phyloP scores from a whole-genome alignment of 75 land plant species.

The Selaginella moellendorffii region DNA sequence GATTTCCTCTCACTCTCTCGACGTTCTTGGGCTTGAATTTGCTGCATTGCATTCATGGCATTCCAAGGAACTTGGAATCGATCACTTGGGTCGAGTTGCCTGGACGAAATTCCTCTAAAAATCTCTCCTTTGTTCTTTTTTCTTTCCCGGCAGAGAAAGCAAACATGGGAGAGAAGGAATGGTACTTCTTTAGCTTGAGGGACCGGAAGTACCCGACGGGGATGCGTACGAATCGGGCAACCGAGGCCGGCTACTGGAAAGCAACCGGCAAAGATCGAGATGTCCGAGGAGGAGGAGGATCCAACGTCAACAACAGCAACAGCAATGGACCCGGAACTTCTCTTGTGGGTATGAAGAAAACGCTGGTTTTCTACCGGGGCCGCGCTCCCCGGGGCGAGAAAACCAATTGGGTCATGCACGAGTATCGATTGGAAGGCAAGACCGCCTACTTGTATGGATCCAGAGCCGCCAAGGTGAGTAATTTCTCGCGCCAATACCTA shows the following conservation, averaged over 20 bases:
- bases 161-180: conserved; percentile 85
- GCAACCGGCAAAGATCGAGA: conserved; percentile 76
- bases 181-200: conserved; percentile 69
- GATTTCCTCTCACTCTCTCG: no score
- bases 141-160: conserved; percentile 40
- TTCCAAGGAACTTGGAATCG: neutral
- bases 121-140: neutral
- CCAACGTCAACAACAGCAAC: neutral
- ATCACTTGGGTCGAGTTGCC: neutral
- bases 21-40: neutral
- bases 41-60: neutral
- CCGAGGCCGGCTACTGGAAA: conserved; percentile 76
- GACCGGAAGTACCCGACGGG: conserved; percentile 78
- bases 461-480: conserved; percentile 57
- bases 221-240: conserved; percentile 59
- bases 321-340: no score
- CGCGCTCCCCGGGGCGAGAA: conserved; percentile 10
- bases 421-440: conserved; percentile 40
- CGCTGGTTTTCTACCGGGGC: conserved; percentile 5
- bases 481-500: no score
- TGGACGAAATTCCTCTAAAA: neutral
- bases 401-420: conserved; percentile 11
- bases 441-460: conserved; percentile 56
- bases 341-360: conserved; percentile 57
- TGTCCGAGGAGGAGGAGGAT: conserved; percentile 33